Conservation (phyloP, 768 basidiomycete genomes). For the Lenzites betulinus region DNA sequence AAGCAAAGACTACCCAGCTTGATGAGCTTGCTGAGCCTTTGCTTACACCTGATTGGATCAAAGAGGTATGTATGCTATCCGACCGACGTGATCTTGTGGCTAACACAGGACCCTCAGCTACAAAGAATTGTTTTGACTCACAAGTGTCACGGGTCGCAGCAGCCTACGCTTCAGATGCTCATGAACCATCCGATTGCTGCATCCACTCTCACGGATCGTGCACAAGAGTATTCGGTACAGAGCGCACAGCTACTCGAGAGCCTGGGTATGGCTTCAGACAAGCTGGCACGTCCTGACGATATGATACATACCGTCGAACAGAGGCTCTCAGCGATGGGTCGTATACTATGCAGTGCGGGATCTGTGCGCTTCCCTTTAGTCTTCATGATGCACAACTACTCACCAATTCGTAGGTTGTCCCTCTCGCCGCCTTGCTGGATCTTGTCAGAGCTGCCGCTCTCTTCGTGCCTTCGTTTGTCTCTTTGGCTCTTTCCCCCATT, state of each 20-base stretch:
- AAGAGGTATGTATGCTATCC: conserved; percentile 45
- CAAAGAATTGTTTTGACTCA: conserved; percentile 65
- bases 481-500: conserved; percentile 17
- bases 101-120: conserved; percentile 42
- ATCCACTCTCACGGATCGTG: conserved; percentile 24
- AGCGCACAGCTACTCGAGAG: conserved; percentile 49
- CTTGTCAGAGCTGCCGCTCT: conserved; percentile 48
- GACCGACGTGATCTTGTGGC: neutral
- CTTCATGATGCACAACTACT: conserved; percentile 29
- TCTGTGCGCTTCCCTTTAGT: conserved; percentile 34
- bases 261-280: conserved; percentile 36
- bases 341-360: conserved; percentile 15
- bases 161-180: conserved; percentile 56
- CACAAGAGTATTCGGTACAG: conserved; percentile 42
- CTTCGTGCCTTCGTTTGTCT: conserved; percentile 40
- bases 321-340: conserved; percentile 25
- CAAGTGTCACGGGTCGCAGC: conserved; percentile 37
- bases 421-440: conserved; percentile 54
- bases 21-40: conserved; percentile 34
- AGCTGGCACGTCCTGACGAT: conserved; percentile 10
- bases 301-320: conserved; percentile 19
- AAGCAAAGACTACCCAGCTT: conserved; percentile 20
- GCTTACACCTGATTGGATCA: conserved; percentile 48
- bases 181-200: conserved; percentile 39
- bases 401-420: conserved; percentile 38